A percentile compares a stretch with the other conserved stretches of the same genome.
These are phyloP conservation scores for Neonectria sp. DNA, from an alignment of 2,329 filamentous ascomycete genomes.

Conservation along the genomic window DNA sequence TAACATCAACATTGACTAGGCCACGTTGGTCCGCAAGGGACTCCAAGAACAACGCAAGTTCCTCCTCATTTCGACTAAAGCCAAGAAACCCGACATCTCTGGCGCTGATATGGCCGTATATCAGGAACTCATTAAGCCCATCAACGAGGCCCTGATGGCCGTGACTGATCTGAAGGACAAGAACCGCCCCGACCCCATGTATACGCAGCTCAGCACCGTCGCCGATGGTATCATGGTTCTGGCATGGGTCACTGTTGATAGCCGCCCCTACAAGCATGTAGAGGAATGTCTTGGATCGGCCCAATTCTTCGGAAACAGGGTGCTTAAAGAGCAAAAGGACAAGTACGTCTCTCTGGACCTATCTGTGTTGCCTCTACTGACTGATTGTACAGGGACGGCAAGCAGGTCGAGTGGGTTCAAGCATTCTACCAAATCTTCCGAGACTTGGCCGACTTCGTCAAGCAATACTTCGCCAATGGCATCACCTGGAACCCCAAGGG, in stretches of 20 bases:
- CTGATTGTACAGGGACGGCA: conserved; percentile 72
- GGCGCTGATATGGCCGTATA: conserved; percentile 74
- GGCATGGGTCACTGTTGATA: conserved; percentile 90
- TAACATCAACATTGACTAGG: conserved; percentile 51
- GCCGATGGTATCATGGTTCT: conserved; percentile 91
- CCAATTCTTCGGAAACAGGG: conserved; percentile 95
- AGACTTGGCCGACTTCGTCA: conserved; percentile 86
- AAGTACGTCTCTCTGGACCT: conserved; percentile 55
- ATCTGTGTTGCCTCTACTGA: conserved; percentile 16
- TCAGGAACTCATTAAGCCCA: conserved; percentile 86
- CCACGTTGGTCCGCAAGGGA: conserved; percentile 69
- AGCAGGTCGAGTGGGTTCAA: conserved; percentile 90
- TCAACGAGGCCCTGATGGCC: conserved; percentile 85
- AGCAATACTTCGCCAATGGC: conserved; percentile 84
- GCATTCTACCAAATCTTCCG: conserved; percentile 94
- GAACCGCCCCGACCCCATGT: conserved; percentile 82
- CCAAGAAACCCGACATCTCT: conserved; percentile 87
- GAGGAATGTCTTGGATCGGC: conserved; percentile 86
- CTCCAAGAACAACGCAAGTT: conserved; percentile 92
- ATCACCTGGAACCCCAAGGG: conserved; percentile 90
- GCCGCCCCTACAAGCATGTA: conserved; percentile 87
- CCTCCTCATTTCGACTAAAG: conserved; percentile 88
- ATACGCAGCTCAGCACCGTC: conserved; percentile 88
- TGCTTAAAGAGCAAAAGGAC: conserved; percentile 91
- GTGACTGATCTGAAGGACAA: conserved; percentile 86